Evolutionary conservation across 352 stramenopile species (phyloP), one percentile per base, ranked within the genome.

Genomic region (Phytophthora pini): DNA sequence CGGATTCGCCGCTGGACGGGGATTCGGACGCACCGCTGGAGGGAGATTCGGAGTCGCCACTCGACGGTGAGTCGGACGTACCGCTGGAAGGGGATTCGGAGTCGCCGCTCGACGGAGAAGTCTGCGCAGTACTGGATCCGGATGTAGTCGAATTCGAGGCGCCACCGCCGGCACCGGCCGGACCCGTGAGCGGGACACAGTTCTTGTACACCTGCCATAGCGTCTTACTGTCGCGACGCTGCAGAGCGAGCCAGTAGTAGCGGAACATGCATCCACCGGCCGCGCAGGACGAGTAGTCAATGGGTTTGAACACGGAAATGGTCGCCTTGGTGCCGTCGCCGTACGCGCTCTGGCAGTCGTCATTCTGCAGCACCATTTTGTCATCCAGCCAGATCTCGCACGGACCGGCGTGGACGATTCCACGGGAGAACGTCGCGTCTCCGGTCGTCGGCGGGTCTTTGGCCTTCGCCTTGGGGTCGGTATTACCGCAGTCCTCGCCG

Each of bases 161-260:
- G 10, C 41, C 61, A 43, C 49, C 36, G 12, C 52, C 65, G 27
- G 51, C 48, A 24, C 51, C 29, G 12, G 40, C 61, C 32, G 65
- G 46, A 4, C 69, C 70, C 11, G 62, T 41, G 9, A 77, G 51
- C 4, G 65, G 65, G 22, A 73, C 17, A 26, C 65, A 78, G 46
- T 75, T 73, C 34, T 72, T 76, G 64, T 80, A 77, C 4, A 72
- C 64, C 31, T 80, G 72, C 72, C 72, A 77, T 1, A 55, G 55
- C 7, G 64, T 71, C 41, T 74, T 56, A 10, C 56, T 51, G 24
- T 75, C 53, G 1, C 53, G 44, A 45, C 61, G 61, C 48, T 80
- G 68, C 10, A 80, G 39, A 3, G 68, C 72, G 13, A 80, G 44
- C 65, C 70, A 77, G 52, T 75, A 80, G 55, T 68, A 80, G 8